Evolutionary conservation across 495 filamentous ascomycete genomes (phyloP).

Genomic region (Lasiosphaeriaceae sp.): DNA sequence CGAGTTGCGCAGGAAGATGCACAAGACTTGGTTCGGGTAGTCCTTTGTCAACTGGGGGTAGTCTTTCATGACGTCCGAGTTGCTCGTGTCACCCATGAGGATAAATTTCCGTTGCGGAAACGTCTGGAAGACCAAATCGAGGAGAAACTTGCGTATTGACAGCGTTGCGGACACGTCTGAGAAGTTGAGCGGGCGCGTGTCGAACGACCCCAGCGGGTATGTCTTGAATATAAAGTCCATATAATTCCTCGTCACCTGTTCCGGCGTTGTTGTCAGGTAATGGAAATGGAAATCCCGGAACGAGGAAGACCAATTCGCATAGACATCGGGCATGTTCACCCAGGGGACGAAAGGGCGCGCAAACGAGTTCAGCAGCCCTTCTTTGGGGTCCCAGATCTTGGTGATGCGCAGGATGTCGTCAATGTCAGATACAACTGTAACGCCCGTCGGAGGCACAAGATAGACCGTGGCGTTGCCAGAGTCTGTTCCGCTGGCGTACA

Average conservation of each 20-base stretch:
- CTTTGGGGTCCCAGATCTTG: slow-evolving; percentile 70
- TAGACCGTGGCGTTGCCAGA: slow-evolving; percentile 73
- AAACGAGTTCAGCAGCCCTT: slow-evolving; percentile 75
- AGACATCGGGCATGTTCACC: slow-evolving; percentile 76
- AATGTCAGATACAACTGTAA: slow-evolving; percentile 71
- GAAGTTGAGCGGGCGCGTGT: slow-evolving; percentile 76
- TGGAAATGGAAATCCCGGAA: slow-evolving; percentile 71
- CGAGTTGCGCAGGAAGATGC: slow-evolving; percentile 75
- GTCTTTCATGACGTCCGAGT: slow-evolving; percentile 71
- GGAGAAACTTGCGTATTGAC: slow-evolving; percentile 61
- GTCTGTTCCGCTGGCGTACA: slow-evolving; percentile 58
- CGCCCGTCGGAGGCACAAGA: slow-evolving; percentile 61
- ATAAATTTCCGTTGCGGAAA: slow-evolving; percentile 73
- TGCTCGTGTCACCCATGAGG: slow-evolving; percentile 72
- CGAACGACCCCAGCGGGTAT: slow-evolving; percentile 65
- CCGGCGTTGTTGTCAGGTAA: slow-evolving; percentile 79
- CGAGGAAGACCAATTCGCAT: slow-evolving; percentile 59
- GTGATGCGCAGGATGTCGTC: slow-evolving; percentile 80
- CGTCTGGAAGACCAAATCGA: slow-evolving; percentile 68
- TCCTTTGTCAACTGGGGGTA: slow-evolving; percentile 59
- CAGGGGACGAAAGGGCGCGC: slow-evolving; percentile 65
- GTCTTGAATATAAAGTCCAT: slow-evolving; percentile 42
- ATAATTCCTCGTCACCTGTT: slow-evolving; percentile 71
- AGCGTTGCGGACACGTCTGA: slow-evolving; percentile 67
- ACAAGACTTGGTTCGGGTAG: slow-evolving; percentile 68